Evolutionary conservation across 1,284 basidiomycete genomes (phyloP).

Genomic region (Rhodotorula sp.): DNA sequence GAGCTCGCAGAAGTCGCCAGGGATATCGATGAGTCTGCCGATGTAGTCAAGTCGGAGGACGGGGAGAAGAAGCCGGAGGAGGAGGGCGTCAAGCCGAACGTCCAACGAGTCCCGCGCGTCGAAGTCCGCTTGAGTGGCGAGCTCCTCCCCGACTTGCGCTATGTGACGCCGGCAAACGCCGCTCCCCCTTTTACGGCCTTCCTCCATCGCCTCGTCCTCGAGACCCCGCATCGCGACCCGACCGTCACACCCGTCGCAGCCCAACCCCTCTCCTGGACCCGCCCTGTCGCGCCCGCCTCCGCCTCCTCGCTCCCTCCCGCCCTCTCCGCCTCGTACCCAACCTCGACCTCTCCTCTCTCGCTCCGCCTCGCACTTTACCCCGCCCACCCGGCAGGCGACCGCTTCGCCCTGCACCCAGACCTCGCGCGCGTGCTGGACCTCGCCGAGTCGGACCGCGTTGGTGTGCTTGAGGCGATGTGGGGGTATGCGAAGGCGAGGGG

Average conservation of each 20-base stretch:
- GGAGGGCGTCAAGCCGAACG: neutral
- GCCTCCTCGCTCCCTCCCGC: neutral
- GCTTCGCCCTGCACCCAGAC: conserved; percentile 15
- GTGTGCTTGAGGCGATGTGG: conserved; percentile 82
- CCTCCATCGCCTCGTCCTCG: conserved; percentile 19
- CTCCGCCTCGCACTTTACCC: conserved; percentile 10
- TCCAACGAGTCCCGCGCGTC: conserved; percentile 30
- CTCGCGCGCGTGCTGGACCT: conserved; percentile 74
- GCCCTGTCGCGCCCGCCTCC: neutral
- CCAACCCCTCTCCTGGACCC: conserved; percentile 15
- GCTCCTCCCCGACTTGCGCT: conserved; percentile 19
- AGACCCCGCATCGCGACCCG: conserved; percentile 5
- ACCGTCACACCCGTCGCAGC: neutral
- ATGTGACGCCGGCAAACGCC: neutral
- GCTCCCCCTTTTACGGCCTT: conserved; percentile 6
- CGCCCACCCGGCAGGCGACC: conserved; percentile 11
- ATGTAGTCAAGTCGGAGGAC: neutral
- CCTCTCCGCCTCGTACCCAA: conserved; percentile 4
- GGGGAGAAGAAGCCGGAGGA: neutral
- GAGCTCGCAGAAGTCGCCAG: conserved; percentile 1
- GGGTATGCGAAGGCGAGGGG: conserved; percentile 84
- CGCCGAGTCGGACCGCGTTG: conserved; percentile 79
- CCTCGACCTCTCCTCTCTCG: neutral
- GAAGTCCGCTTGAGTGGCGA: conserved; percentile 39
- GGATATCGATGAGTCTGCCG: neutral